These are phyloP conservation scores for Sporisorium sorghi DNA, from an alignment of 1,284 basidiomycete species.

Conservation along the genomic window DNA sequence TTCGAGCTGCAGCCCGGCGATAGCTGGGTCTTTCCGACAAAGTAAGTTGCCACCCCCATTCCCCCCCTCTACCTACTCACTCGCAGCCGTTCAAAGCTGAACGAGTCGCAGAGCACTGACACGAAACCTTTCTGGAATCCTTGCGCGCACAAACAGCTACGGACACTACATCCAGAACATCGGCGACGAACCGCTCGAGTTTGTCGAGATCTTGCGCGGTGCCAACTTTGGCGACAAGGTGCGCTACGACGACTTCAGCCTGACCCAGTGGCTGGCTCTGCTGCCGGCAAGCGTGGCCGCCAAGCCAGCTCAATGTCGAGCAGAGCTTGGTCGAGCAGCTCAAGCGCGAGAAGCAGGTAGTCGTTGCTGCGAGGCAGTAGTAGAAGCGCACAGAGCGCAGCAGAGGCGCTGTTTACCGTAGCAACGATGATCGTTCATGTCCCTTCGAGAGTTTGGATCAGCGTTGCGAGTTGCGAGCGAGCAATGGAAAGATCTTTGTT, in stretches of 20 bases:
- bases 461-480: too few relatives aligned
- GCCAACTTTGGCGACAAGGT: slow-evolving; percentile 20
- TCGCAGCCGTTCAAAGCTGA: too few relatives aligned
- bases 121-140: too few relatives aligned
- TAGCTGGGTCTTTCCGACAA: slow-evolving; percentile 14
- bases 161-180: slow-evolving; percentile 80
- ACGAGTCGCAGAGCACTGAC: too few relatives aligned
- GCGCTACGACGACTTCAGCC: slow-evolving; percentile 27
- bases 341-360: slow-evolving; percentile 18
- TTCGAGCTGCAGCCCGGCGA: slow-evolving; percentile 73
- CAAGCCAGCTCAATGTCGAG: slow-evolving; percentile 17
- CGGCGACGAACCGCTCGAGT: slow-evolving; percentile 76
- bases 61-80: too few relatives aligned
- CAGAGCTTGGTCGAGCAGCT: slow-evolving; percentile 11
- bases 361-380: slow-evolving; percentile 6
- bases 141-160: too few relatives aligned
- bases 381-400: neutral
- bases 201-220: slow-evolving; percentile 77
- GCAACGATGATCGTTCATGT: too few relatives aligned
- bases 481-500: neutral
- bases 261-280: slow-evolving; percentile 45
- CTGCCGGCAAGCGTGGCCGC: slow-evolving; percentile 25
- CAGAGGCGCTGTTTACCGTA: too few relatives aligned
- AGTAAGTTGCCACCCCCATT: slow-evolving; percentile 2
- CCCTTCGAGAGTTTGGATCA: too few relatives aligned